Evolutionary conservation across 768 basidiomycete species (phyloP), one percentile per base, ranked within the genome.

Genomic region (Lactifluus subvellereus): DNA sequence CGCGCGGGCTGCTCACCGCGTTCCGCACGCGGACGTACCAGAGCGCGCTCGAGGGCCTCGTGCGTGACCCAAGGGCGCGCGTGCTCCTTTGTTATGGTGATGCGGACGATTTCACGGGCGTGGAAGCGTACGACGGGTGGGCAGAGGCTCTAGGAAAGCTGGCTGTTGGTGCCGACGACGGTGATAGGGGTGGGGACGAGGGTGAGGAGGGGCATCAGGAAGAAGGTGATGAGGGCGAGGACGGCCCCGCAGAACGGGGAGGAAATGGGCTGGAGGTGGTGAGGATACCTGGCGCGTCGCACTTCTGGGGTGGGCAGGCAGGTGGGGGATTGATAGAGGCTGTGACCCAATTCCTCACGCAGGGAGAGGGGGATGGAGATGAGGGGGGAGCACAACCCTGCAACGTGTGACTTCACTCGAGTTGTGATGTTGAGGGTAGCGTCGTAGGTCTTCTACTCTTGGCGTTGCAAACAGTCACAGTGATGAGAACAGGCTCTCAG

Each of bases 51-150:
- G 73, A 77, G 33, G 71, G 74, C 10, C 78, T 91, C 40, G 63
- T 88, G 35, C 71, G 69, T 33, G 72, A 84, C 40, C 72, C 74
- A 6, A 67, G 71, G 1, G 78, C 80, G 2, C 80, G 81, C 59
- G 74, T 91, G 37, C 77, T 94, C 40, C 66, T 91, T 22, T 65
- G 91, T 6, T 84, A 82, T 62, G 91, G 91, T 0, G 83, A 87
- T 65, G 67, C 66, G 16, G 91, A 93, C 68, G 83, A 91, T 50
- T 92, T 91, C 68, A 91, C 90, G 3, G 73, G 80, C 2, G 72
- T 70, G 1, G 73, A 73, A 14, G 79, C 73, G 35, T 91, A 91
- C 67, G 77, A 78, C 47, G 65, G 68, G 10, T 91, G 89, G 90
- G 72, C 71, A 4, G 68, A 77, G 42, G 70, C 69, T 8, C 75